These are phyloP conservation scores for Daldinia vernicosa DNA, from an alignment of 495 filamentous ascomycete genomes.

Conservation along the genomic window DNA sequence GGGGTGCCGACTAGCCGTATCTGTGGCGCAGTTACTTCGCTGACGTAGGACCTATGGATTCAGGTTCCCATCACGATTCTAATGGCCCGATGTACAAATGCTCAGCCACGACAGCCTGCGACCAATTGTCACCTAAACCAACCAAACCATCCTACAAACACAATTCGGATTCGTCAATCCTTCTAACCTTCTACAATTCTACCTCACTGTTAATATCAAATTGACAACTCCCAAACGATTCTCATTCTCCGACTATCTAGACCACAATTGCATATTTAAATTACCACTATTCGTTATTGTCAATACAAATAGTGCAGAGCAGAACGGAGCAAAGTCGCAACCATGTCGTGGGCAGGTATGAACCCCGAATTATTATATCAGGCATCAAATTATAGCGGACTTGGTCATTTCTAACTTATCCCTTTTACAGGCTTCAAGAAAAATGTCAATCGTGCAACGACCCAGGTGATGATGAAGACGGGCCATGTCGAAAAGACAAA, in stretches of 20 bases:
- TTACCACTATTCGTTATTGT: not conserved
- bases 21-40: slow-evolving; percentile 19
- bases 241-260: not conserved
- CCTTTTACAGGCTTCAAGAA: slow-evolving; percentile 87
- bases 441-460: slow-evolving; percentile 97
- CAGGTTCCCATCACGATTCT: not conserved
- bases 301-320: not conserved
- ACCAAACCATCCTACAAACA: slow-evolving; percentile 19
- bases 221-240: not conserved
- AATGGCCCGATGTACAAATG: slow-evolving; percentile 3
- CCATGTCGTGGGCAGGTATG: slow-evolving; percentile 70
- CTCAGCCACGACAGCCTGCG: slow-evolving; percentile 27
- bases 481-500: slow-evolving; percentile 98
- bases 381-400: slow-evolving; percentile 6
- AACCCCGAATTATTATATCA: slow-evolving; percentile 16
- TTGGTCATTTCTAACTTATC: slow-evolving; percentile 4
- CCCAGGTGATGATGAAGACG: slow-evolving; percentile 99
- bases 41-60: slow-evolving; percentile 21
- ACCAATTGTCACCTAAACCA: slow-evolving; percentile 26
- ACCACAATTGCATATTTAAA: not conserved
- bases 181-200: slow-evolving; percentile 18
- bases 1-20: slow-evolving; percentile 4
- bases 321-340: slow-evolving; percentile 43
- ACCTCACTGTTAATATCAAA: slow-evolving; percentile 11
- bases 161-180: slow-evolving; percentile 28